Base-by-base conservation (phyloP, 352 stramenopile genomes). In the Stramenopiles sp. region DNA sequence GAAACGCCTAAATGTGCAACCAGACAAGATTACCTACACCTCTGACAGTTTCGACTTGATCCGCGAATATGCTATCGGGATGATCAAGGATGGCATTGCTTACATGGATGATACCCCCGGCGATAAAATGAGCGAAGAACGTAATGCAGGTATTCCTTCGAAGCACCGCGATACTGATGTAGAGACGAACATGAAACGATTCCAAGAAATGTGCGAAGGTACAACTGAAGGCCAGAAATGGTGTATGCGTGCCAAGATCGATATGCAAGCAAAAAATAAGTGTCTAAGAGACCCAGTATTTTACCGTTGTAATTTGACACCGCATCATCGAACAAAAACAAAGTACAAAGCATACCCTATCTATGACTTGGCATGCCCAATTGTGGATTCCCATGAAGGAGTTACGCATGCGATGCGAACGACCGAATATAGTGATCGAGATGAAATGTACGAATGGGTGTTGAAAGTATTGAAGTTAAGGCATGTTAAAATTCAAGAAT, bases 21-120 rank as follows among this genome's bases (percentile, higher is more conserved):
- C 95, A 0, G 90, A 91, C 81, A 88, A 92, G 81, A 96, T 95
- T 7, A 97, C 91, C n/a, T 98, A 99, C 87, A 99, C 97, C 31
- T 98, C 92, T 1, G 96, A 99, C 85, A 96, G 97, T 86, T 99
- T 99, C 86, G 86, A 91, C 0, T 91, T 92, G 83, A 98, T 99
- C 86, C 88, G 92, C 29, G 88, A 96, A 82, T 94, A 95, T 82
- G 96, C 97, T 30, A 84, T 92, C 30, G 87, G 94, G 85, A 90
- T 99, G 88, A 97, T 99, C 82, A 85, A 89, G 39, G 92, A 98
- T 75, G 95, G 96, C 30, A 87, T 95, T 0, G 96, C 94, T 0
- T 99, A 98, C 89, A 99, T 99, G 95, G 97, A 99, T 87, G 96
- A 99, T 87, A 99, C 95, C 22, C 88, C 94, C n/a, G 94, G 98